phyloP scores from a whole-genome alignment of 495 filamentous ascomycete species.

The Astrocystis sublimbata region DNA sequence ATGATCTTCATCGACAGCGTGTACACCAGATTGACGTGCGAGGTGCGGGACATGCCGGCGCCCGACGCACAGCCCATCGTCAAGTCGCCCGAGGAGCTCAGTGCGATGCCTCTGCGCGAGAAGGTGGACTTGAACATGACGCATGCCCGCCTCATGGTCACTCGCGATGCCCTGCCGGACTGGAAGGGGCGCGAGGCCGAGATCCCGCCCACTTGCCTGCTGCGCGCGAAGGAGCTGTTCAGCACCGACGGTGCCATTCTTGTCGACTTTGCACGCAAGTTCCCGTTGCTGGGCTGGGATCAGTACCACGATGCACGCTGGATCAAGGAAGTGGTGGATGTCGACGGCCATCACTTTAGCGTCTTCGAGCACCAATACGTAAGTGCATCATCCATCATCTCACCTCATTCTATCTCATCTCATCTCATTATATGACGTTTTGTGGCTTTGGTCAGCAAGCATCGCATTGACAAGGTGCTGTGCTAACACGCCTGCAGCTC shows the following conservation, averaged over 20 bases:
- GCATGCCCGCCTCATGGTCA: slow-evolving; percentile 40
- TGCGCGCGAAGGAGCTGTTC: slow-evolving; percentile 39
- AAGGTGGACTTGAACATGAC: slow-evolving; percentile 38
- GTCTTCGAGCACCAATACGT: slow-evolving; percentile 38
- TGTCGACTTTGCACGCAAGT: slow-evolving; percentile 38
- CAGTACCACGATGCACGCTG: slow-evolving; percentile 25
- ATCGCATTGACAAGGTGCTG: not conserved
- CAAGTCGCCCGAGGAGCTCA: slow-evolving; percentile 31
- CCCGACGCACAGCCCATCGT: slow-evolving; percentile 16
- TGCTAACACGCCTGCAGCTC: slow-evolving; percentile 18
- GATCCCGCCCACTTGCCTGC: slow-evolving; percentile 39
- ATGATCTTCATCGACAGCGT: slow-evolving; percentile 50
- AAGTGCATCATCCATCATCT: slow-evolving; percentile 16
- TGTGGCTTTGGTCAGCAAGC: not conserved
- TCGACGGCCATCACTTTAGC: slow-evolving; percentile 48
- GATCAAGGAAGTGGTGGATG: slow-evolving; percentile 38
- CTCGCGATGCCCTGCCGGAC: slow-evolving; percentile 37
- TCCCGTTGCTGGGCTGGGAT: slow-evolving; percentile 43
- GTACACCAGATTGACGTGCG: slow-evolving; percentile 28
- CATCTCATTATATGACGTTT: no score
- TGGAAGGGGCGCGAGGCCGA: slow-evolving; percentile 26
- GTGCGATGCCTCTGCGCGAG: slow-evolving; percentile 38
- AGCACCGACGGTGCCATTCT: slow-evolving; percentile 23
- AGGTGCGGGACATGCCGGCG: slow-evolving; percentile 12
- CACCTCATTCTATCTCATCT: no score